Base-by-base conservation (phyloP, 1,284 basidiomycete genomes). In the Golubevia sp. region DNA sequence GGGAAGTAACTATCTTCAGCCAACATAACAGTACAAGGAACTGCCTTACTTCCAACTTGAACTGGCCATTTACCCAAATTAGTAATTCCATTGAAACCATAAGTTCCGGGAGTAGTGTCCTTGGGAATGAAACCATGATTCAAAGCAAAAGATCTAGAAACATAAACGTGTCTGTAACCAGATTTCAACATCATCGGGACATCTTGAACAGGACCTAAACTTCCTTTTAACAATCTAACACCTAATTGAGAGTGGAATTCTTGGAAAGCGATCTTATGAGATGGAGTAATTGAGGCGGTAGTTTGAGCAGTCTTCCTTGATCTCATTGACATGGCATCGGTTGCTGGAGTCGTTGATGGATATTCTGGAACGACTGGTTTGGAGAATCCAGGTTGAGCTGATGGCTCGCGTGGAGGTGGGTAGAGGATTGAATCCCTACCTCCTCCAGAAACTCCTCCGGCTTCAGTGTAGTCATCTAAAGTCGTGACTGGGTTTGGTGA, bases 1-100 rank as follows among this genome's bases (percentile, higher is more conserved):
- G 97, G 95, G 85, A 99, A 99, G 84, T 97, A 95, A 23, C 91
- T 90, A 84, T 97, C 95, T 83, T 99, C 96, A 7, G 92, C 92
- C 34, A 98, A 84, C 84, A 87, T 86, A 49, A 87, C 87, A 3
- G 85, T 84, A 72, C 87, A 87, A 5, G 84, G 76, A 2, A 85
- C 85, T 1, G 86, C 86, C 76, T 85, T 85, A 57, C 74, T 75
- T 18, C 87, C 87, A 56, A 88, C 86, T 61, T 87, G 77, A 54
- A 85, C 79, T 26, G 84, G 84, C 83, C 83, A 84, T 70, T 83
- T 82, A 71, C 82, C 82, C 8, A 86, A 77, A 86, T 85, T 92
- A 59, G 84, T 85, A 71, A 85, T 85, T 21, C 93, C 92, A 49
- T 90, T 88, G 79, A 94, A 95, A 21, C 93, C 94, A 76, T 94